Evolutionary conservation across 345 rosid genomes (phyloP).

Genomic region (Rhodamnia rubescens): DNA sequence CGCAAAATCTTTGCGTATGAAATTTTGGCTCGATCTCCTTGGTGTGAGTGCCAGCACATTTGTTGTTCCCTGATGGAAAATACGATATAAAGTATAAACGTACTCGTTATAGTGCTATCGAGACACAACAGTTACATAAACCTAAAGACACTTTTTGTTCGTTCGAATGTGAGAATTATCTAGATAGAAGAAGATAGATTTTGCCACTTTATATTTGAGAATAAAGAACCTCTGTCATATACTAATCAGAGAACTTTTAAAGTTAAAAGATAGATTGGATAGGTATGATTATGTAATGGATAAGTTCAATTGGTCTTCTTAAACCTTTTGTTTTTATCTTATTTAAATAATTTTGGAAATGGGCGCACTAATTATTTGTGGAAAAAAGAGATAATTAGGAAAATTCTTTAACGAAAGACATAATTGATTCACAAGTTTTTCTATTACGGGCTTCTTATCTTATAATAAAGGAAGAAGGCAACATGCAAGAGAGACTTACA

Average conservation of each 20-base stretch:
- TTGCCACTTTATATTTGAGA: not conserved
- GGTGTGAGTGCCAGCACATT: not conserved
- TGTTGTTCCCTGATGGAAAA: not conserved
- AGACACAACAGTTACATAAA: too few relatives aligned
- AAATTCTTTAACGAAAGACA: not conserved
- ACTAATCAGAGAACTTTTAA: not conserved
- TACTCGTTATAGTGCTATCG: too few relatives aligned
- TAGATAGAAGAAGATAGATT: not conserved
- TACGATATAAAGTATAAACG: too few relatives aligned
- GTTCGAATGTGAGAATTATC: accelerated
- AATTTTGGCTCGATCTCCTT: accelerated
- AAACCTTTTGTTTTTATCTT: not conserved
- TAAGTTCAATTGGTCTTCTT: not conserved
- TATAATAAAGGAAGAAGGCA: not conserved
- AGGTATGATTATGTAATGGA: not conserved
- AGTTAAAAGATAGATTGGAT: not conserved
- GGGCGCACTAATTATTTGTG: not conserved
- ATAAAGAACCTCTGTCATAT: too few relatives aligned
- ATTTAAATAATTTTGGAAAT: not conserved
- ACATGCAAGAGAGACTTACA: not conserved
- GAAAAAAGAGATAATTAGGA: not conserved
- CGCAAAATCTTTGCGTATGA: accelerated
- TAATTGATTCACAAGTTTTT: not conserved
- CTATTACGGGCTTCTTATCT: not conserved
- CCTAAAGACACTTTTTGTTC: not conserved